Evolutionary conservation across 495 filamentous ascomycete species (phyloP).

Genomic region (Aspergillus incahuasiensis): DNA sequence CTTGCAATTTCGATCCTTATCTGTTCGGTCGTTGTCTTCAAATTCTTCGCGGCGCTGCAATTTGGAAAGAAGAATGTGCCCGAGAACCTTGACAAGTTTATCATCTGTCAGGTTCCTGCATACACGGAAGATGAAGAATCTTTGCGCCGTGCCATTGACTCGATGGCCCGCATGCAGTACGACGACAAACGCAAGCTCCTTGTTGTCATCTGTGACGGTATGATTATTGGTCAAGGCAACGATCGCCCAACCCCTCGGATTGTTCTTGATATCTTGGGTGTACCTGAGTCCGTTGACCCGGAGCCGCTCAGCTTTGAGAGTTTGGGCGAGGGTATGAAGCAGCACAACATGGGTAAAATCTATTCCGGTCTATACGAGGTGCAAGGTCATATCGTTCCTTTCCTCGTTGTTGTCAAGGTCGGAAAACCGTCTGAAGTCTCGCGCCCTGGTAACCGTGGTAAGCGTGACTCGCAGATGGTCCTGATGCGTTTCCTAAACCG

Average conservation of each 20-base stretch:
- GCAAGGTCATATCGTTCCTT: slow-evolving; percentile 96
- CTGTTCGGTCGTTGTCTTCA: slow-evolving; percentile 79
- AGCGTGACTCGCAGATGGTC: slow-evolving; percentile 98
- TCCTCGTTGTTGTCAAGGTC: slow-evolving; percentile 94
- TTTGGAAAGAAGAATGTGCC: slow-evolving; percentile 87
- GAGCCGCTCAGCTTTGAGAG: slow-evolving; percentile 97
- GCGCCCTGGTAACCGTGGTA: slow-evolving; percentile 94
- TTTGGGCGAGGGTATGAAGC: slow-evolving; percentile 90
- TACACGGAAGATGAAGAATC: slow-evolving; percentile 99
- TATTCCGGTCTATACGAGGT: slow-evolving; percentile 98
- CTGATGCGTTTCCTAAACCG: slow-evolving; percentile 98
- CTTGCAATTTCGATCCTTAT: slow-evolving; percentile 85
- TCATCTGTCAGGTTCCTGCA: slow-evolving; percentile 95
- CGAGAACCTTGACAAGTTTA: slow-evolving; percentile 95
- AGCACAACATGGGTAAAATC: slow-evolving; percentile 98
- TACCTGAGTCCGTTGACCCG: slow-evolving; percentile 90
- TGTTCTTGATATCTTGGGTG: slow-evolving; percentile 93
- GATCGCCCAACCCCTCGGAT: slow-evolving; percentile 93
- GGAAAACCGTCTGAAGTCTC: slow-evolving; percentile 97
- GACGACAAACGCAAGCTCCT: slow-evolving; percentile 98
- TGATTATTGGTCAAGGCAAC: slow-evolving; percentile 99
- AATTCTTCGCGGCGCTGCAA: slow-evolving; percentile 94
- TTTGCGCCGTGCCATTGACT: slow-evolving; percentile 92
- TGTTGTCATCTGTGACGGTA: slow-evolving; percentile 92
- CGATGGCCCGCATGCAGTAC: slow-evolving; percentile 90